Evolutionary conservation across 2,329 filamentous ascomycete species (phyloP), one percentile per base, ranked within the genome.

Genomic region (Trichophyton verrucosum): DNA sequence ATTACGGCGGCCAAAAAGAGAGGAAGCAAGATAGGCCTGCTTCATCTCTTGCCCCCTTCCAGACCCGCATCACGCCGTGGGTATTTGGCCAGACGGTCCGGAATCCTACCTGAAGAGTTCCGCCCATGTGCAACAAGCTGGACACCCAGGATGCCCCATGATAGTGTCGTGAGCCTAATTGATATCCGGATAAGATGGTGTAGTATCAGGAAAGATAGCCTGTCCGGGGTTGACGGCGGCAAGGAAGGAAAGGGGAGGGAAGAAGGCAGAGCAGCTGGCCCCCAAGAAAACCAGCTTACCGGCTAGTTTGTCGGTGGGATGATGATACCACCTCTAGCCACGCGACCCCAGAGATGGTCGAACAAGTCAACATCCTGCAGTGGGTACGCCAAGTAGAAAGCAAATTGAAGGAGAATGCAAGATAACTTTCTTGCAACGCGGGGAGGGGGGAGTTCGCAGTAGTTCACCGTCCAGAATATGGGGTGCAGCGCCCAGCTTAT

Each of bases 31-130:
- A 55, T 27, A 55, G 30, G 27, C 20, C 27, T 20, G 36, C 20
- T 49, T 22, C 20, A 30, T 38, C 46, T 13, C 8, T 55, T 6
- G 9, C 13, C 20, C 13, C 24, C 49, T n/a, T 17, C 24, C 15
- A 55, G 49, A 55, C 49, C 49, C 49, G 49, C 49, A 55, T 55
- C 49, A 55, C 27, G 11, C 13, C 15, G 17, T 33, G 13, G 4
- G 13, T 36, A n/a, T 55, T 33, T n/a, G 49, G 49, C 27, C 20
- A 55, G 49, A 27, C 49, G 49, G 49, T 36, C 27, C 49, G 49
- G 49, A 55, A 55, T 55, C 49, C 49, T 55, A 55, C 49, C 49
- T 55, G 49, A 55, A 55, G 49, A 55, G 20, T 55, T 11, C 49
- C 49, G 27, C 49, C 49, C 49, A 55, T 55, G 49, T 55, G 27